Conservation (phyloP, 805 yeast species). For the Lipomyces mesembrius region DNA sequence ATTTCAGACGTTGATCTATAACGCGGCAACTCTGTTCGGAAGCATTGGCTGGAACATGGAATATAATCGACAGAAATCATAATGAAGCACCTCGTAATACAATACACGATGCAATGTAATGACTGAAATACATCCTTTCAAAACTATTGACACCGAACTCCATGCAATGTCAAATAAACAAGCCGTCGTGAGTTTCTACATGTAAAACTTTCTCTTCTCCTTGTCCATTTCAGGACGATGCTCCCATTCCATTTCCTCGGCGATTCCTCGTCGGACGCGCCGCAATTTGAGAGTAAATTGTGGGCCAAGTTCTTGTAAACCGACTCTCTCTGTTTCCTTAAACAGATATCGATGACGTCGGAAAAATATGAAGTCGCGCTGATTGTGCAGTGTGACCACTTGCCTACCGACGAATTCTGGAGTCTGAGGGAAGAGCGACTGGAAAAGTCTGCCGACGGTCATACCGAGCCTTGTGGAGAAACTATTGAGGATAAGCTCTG, state of each 20-base stretch:
- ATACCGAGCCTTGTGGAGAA: constrained; percentile 91
- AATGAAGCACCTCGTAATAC: background rate
- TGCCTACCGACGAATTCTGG: constrained; percentile 97
- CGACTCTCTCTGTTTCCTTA: constrained; percentile 87
- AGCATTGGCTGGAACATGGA: background rate
- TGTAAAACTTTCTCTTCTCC: constrained; percentile 88
- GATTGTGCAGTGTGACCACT: constrained; percentile 93
- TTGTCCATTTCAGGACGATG: constrained; percentile 95
- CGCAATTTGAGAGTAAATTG: constrained; percentile 90
- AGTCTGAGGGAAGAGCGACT: constrained; percentile 85
- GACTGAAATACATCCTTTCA: background rate
- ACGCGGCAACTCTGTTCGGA: background rate
- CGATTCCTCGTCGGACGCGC: constrained; percentile 87
- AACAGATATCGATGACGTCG: constrained; percentile 93
- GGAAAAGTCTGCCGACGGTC: constrained; percentile 90
- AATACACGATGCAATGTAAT: background rate
- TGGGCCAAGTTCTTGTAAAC: constrained; percentile 95
- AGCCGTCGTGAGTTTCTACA: constrained; percentile 48
- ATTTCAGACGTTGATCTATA: too few species aligned
- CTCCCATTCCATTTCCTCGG: constrained; percentile 95
- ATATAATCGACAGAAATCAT: background rate
- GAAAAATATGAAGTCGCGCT: constrained; percentile 92
- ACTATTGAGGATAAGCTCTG: constrained; percentile 89
- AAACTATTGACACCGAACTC: background rate
- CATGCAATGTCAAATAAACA: background rate